Base-by-base conservation (phyloP, 2,329 filamentous ascomycete genomes). In the Sporothrix sp. region DNA sequence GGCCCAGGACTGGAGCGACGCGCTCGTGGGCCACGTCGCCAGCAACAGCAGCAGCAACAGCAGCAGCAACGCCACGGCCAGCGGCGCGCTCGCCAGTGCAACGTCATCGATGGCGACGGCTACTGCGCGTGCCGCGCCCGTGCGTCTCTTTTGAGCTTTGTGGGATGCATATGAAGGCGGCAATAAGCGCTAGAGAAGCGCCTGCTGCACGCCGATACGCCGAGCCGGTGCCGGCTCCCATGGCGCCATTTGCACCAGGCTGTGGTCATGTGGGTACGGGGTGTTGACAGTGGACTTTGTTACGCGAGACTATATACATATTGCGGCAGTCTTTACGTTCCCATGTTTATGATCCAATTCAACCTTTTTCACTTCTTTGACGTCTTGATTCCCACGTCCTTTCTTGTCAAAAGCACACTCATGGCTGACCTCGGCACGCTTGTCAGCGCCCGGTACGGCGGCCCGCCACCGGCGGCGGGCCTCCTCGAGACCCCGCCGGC, bases 1-100 rank as follows among this genome's bases (percentile, higher is more conserved):
- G 52, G 4, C 4, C 23, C 50, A 52, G 32, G 10, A 38, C 25
- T 54, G 52, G 52, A n/a, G n/a, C 4, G 46, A 54, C 9, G 35
- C 50, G 14, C 42, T 54, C 2, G 27, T 48, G 9, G 25, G 14
- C 23, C 44, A 47, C 9, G 23, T n/a, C 7, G 42, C 50, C 13
- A 32, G n/a, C 3, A 30, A 8, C 28, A 36, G 25, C 25, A 28
- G 10, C 25, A 28, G 25, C 39, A 23, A 50, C 14, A 28, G 30
- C 6, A 21, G 37, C 38, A 27, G 4, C 16, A 49, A 18, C 11
- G 20, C 32, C 16, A 36, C 32, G 14, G 43, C 16, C 21, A 38
- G 23, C 6, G 46, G 10, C 14, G 40, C 35, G 1, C 25, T 28
- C 6, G 35, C 36, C 5, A 35, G 11, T 16, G 30, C 42, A 11